Evolutionary conservation across 2,329 filamentous ascomycete species (phyloP).

Genomic region (Huntiella savannae): DNA sequence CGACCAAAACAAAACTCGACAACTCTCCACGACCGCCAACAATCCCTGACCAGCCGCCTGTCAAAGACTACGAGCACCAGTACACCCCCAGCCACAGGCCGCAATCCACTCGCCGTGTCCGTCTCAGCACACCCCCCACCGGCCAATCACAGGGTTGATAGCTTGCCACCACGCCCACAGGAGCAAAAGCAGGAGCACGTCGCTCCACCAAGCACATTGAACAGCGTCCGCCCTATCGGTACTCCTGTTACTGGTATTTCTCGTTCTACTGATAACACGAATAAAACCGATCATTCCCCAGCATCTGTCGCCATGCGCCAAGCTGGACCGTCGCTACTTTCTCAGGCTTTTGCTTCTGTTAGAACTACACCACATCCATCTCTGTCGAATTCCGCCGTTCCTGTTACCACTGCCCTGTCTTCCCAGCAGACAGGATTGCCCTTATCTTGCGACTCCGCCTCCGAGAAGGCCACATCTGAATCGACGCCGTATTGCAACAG

Average conservation of each 20-base stretch:
- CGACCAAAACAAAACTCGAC: too few relatives aligned
- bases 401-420: conserved; percentile 4
- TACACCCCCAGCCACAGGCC: not conserved
- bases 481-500: too few relatives aligned
- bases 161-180: conserved; percentile 1
- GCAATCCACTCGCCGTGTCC: not conserved
- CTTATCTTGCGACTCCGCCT: not conserved
- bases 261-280: not conserved
- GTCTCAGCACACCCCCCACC: not conserved
- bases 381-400: conserved; percentile 2
- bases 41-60: too few relatives aligned
- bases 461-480: too few relatives aligned
- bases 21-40: too few relatives aligned
- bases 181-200: not conserved
- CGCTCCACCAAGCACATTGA: not conserved
- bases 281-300: conserved; percentile 26
- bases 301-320: conserved; percentile 22
- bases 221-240: not conserved
- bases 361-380: conserved; percentile 26
- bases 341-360: conserved; percentile 38
- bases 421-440: conserved; percentile 1
- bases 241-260: not conserved
- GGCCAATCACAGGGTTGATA: not conserved
- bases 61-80: too few relatives aligned
- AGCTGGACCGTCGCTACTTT: conserved; percentile 34